phyloP scores from a whole-genome alignment of 2,329 filamentous ascomycete genomes.

The Ophiostoma tasmaniense region DNA sequence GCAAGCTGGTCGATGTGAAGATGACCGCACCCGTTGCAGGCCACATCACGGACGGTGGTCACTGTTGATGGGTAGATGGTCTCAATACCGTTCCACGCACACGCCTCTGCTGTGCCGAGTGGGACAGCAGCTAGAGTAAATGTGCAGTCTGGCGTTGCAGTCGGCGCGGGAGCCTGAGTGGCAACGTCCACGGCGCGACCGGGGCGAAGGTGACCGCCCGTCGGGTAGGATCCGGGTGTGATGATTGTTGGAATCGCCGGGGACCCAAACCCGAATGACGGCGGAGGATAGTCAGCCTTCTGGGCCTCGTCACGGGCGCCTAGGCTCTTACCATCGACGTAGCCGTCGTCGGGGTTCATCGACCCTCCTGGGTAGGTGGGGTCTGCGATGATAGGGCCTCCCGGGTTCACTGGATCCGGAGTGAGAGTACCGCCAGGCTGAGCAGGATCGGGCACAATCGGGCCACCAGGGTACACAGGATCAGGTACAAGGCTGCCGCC shows the following conservation, averaged over 20 bases:
- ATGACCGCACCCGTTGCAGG: neutral
- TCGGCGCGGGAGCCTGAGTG: neutral
- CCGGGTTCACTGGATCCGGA: neutral
- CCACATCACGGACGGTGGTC: neutral
- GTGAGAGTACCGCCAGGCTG: neutral
- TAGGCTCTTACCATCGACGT: neutral
- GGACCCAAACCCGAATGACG: neutral
- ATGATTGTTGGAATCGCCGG: neutral
- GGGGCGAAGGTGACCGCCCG: neutral
- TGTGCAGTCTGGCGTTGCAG: neutral
- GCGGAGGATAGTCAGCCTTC: neutral
- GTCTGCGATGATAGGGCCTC: neutral
- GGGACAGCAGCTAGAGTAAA: neutral
- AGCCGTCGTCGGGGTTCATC: neutral
- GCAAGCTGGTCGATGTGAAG: neutral
- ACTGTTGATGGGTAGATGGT: neutral
- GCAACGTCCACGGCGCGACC: neutral
- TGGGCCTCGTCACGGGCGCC: neutral
- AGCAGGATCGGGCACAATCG: neutral
- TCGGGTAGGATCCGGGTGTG: neutral
- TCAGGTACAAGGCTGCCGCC: too few species aligned
- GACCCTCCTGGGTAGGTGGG: neutral
- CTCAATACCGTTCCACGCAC: neutral
- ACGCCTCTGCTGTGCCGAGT: neutral
- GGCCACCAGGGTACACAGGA: too few species aligned